Evolutionary conservation across 2,329 filamentous ascomycete species (phyloP), one percentile per base, ranked within the genome.

Genomic region (Cytospora piceicola): DNA sequence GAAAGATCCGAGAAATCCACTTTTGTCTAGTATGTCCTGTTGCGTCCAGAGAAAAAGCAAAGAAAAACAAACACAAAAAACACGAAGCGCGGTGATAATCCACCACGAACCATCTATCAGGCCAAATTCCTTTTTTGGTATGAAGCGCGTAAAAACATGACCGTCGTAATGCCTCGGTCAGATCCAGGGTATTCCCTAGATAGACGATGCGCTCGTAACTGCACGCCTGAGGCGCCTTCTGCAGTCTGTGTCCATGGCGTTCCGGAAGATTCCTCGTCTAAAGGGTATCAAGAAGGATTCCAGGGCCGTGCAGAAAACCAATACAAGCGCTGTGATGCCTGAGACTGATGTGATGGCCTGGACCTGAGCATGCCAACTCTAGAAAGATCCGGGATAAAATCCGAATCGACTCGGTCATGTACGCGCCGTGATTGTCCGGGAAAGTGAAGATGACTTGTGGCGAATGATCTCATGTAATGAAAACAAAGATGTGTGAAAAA

Each of bases 1-100:
- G 81, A 63, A 57, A 85, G 78, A 84, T 83, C 82, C 80, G 84
- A 86, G 83, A 85, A 85, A 85, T 85, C 84, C 83, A 83, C 83
- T 86, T 87, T 87, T 86, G 82, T 88, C 85, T 88, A 87, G 84
- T 80, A 73, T 71, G 73, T 75, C 72, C 73, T 74, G 72, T 73
- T 75, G 74, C 70, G 55, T 67, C 51, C 61, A 36, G 20, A 69
- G 69, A 68, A 53, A 69, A 70, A 61, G 69, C 69, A 70, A n/a
- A n/a, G n/a, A n/a, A n/a, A n/a, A n/a, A 70, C 63, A 61, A 66
- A 68, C n/a, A 70, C 63, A 61, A 66, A 68, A 68, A 72, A 55
- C 60, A 58, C 56, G n/a, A 58, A 67, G 36, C 67, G 65, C 58
- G 61, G 61, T 65, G 65, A 58, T 56, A 58, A 58, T 67, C 70